These are phyloP conservation scores for Saccharomycopsis hybrid DNA, from an alignment of 1,139 yeast genomes.

Conservation along the genomic window DNA sequence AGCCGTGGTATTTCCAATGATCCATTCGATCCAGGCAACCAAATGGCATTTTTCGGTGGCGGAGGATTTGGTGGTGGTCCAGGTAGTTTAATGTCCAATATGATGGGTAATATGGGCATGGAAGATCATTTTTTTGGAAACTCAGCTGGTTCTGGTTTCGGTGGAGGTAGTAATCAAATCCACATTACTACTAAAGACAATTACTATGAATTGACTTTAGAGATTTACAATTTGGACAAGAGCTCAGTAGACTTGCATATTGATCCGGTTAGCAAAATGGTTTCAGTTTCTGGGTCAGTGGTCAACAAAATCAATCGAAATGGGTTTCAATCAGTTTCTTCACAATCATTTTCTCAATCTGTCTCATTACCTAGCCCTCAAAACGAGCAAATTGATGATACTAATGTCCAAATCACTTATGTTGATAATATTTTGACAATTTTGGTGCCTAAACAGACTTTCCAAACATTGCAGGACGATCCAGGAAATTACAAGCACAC, in stretches of 20 bases:
- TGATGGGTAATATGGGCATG: neutral
- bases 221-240: slow-evolving; percentile 10
- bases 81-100: neutral
- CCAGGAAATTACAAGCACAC: neutral
- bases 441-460: slow-evolving; percentile 1
- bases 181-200: neutral
- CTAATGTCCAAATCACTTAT: slow-evolving; percentile 1
- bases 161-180: neutral
- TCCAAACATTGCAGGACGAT: neutral
- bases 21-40: neutral
- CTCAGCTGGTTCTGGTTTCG: neutral
- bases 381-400: slow-evolving; percentile 8
- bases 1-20: neutral
- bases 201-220: slow-evolving; percentile 8
- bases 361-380: slow-evolving; percentile 4
- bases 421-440: slow-evolving; percentile 3
- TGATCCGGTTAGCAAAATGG: slow-evolving; percentile 8
- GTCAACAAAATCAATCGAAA: slow-evolving; percentile 2
- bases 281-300: slow-evolving; percentile 11
- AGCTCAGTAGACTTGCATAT: slow-evolving; percentile 11
- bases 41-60: neutral
- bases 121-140: slow-evolving; percentile 3
- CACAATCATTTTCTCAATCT: slow-evolving; percentile 5
- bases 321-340: slow-evolving; percentile 6
- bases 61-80: neutral